Evolutionary conservation across 805 yeast species (phyloP), one percentile per base, ranked within the genome.

Genomic region (Diddensiella caesifluorescens): DNA sequence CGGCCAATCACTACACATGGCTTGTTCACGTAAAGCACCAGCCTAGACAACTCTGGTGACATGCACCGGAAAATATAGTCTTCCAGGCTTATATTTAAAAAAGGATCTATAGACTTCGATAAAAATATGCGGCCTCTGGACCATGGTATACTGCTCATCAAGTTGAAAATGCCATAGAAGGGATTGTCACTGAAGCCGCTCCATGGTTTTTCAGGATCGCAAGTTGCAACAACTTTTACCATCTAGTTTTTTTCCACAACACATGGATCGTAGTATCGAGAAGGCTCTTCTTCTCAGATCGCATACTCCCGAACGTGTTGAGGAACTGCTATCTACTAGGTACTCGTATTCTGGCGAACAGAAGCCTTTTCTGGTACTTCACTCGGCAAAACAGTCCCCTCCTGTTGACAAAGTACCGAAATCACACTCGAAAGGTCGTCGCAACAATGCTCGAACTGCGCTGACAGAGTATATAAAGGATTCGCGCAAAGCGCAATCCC

Each of bases 1-100:
- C 94, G 87, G 0, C 99, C 99, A 9, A 92, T 69, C 1, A 92
- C 95, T n/a, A 88, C 86, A 59, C 95, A 85, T 1, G 90, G 86
- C 2, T 75, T 60, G 57, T 92, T 92, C 26, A 72, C 69, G 58
- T 92, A 92, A 41, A 90, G 69, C 45, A 87, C 57, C 22, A 92
- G 64, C 37, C 64, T 67, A 26, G 29, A 39, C 19, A 15, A 40
- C 5, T 22, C 29, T 0, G 65, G 45, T 1, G 89, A 89, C 63
- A 83, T 76, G 32, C 32, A 29, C n/a, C n/a, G n/a, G 15, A 71
- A 60, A 0, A 92, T 65, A 54, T 75, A 82, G 50, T 84, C 83
- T 53, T 92, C 99, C 4, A 88, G 53, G 1, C 96, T 87, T 12
- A 92, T 65, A 56, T 40, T 71, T 70, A 59, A 84, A 92, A 69